Evolutionary conservation across 2,329 filamentous ascomycete species (phyloP).

Genomic region (Fonsecaea monophora): DNA sequence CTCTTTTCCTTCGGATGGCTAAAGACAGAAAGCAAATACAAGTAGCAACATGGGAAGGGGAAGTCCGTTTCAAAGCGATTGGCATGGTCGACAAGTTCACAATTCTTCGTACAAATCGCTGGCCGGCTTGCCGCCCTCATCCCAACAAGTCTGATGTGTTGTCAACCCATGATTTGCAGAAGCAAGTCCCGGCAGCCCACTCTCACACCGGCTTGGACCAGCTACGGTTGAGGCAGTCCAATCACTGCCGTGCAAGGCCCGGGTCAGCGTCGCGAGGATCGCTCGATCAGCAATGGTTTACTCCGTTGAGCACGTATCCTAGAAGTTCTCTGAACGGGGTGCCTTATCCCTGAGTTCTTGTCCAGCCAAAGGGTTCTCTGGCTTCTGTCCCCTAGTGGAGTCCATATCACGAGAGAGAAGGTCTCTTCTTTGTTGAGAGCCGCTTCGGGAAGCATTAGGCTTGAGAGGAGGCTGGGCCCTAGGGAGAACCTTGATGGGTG

Average conservation of each 20-base stretch:
- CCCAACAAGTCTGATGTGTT: conserved; percentile 33
- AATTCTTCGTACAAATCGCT: conserved; percentile 22
- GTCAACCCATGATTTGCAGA: conserved; percentile 37
- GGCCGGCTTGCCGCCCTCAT: conserved; percentile 24
- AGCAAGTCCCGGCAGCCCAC: conserved; percentile 22
- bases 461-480: neutral
- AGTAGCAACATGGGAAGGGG: neutral
- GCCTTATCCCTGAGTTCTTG: conserved; percentile 20
- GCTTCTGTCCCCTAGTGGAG: conserved; percentile 7
- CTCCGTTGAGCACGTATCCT: conserved; percentile 20
- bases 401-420: conserved; percentile 4
- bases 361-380: conserved; percentile 22
- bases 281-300: conserved; percentile 21
- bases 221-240: conserved; percentile 23
- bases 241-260: conserved; percentile 20
- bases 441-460: neutral
- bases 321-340: conserved; percentile 18
- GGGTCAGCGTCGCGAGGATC: conserved; percentile 30
- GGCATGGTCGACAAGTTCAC: conserved; percentile 5
- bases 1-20: neutral
- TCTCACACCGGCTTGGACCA: conserved; percentile 19
- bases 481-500: neutral
- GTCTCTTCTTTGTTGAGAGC: neutral
- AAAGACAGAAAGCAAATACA: neutral
- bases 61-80: conserved; percentile 9